Evolutionary conservation across 2,329 filamentous ascomycete genomes (phyloP).

Genomic region (Pseudogymnoascus sp.): DNA sequence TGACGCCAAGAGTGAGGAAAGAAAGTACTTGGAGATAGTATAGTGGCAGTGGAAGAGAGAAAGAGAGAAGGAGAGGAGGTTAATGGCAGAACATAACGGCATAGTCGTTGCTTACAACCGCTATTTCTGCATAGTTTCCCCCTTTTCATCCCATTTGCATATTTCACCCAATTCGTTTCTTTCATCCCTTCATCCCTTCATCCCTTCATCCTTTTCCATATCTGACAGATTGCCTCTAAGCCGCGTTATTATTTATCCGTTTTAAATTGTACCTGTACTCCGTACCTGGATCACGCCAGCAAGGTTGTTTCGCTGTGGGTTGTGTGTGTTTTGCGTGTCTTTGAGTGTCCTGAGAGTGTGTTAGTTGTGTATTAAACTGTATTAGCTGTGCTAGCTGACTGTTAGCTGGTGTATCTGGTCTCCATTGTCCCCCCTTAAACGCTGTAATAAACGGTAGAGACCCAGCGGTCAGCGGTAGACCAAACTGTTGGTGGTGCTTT

Average conservation of each 20-base stretch:
- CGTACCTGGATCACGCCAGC: slow-evolving; percentile 1
- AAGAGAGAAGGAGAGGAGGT: background rate
- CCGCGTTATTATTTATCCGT: slow-evolving; percentile 6
- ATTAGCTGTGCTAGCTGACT: no score
- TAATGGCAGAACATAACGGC: background rate
- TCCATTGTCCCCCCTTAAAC: background rate
- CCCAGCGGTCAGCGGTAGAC: no score
- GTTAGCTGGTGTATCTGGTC: background rate
- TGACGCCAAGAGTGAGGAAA: background rate
- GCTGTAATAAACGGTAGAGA: background rate
- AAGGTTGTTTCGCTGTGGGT: background rate
- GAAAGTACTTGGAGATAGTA: background rate
- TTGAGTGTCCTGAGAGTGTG: background rate
- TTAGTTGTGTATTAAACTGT: background rate
- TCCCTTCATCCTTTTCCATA: background rate
- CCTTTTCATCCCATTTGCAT: background rate
- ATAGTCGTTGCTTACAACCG: background rate
- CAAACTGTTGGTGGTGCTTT: no score
- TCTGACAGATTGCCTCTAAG: slow-evolving; percentile 1
- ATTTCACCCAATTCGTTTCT: background rate
- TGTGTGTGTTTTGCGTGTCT: background rate
- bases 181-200: background rate
- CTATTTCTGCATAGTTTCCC: background rate
- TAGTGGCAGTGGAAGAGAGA: background rate
- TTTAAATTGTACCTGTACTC: background rate